phyloP scores from a whole-genome alignment of 176 grass and related monocot species.

The Musa troglodytarum region DNA sequence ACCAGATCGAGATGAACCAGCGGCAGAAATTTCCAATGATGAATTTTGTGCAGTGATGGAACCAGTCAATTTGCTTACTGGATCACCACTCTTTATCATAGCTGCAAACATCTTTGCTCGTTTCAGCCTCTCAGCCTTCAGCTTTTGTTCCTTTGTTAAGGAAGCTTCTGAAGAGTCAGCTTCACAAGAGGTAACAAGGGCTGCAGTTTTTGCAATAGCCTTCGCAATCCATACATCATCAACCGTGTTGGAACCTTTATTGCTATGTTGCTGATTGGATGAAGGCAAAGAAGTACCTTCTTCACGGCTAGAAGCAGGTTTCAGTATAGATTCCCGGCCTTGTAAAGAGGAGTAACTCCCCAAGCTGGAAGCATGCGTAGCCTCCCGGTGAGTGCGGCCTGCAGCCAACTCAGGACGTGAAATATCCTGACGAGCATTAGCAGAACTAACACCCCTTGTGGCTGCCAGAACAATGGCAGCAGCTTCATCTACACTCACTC shows the following conservation, averaged over 20 bases:
- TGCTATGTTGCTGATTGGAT: conserved; percentile 29
- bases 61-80: conserved; percentile 21
- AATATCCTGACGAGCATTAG: conserved; percentile 23
- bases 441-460: conserved; percentile 59
- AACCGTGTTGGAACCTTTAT: conserved; percentile 29
- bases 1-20: conserved; percentile 19
- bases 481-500: conserved; percentile 70
- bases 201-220: conserved; percentile 82
- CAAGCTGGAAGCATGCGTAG: conserved; percentile 5
- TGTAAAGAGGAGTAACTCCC: conserved; percentile 30
- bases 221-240: conserved; percentile 94
- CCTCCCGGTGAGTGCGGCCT: not conserved
- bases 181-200: conserved; percentile 56
- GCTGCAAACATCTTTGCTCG: conserved; percentile 85
- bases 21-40: conserved; percentile 19
- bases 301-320: conserved; percentile 37
- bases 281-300: conserved; percentile 27
- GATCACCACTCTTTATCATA: conserved; percentile 57
- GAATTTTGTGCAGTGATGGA: conserved; percentile 18
- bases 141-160: conserved; percentile 75
- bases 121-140: conserved; percentile 87
- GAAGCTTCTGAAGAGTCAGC: conserved; percentile 72
- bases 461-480: conserved; percentile 82
- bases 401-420: conserved; percentile 11
- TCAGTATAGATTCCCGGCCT: conserved; percentile 15